Evolutionary conservation across 148 eudicot genomes (phyloP).

Genomic region (Fagopyrum tataricum): DNA sequence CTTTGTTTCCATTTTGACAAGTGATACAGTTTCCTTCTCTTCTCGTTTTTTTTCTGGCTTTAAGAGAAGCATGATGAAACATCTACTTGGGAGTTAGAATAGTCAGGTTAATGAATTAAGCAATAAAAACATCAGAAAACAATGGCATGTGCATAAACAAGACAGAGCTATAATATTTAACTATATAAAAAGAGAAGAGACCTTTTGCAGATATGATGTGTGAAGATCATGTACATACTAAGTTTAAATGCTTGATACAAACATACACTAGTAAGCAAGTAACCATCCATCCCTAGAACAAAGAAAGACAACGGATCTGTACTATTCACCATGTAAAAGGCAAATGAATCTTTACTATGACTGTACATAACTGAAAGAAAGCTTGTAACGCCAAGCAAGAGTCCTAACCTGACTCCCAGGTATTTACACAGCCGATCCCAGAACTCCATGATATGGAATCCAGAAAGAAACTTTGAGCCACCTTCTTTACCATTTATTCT

Average conservation of each 20-base stretch:
- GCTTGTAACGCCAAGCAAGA: conserved; percentile 18
- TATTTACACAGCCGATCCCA: conserved; percentile 91
- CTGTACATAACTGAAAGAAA: neutral
- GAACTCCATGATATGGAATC: conserved; percentile 80
- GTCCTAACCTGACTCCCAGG: conserved; percentile 87
- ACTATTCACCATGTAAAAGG: neutral
- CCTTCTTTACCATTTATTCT: conserved; percentile 93
- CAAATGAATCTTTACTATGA: neutral
- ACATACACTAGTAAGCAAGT: neutral
- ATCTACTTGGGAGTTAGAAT: neutral
- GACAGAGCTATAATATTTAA: neutral
- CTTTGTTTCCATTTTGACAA: neutral
- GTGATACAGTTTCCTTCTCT: neutral
- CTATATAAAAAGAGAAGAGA: neutral
- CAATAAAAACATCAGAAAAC: neutral
- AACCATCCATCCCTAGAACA: neutral
- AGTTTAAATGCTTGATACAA: neutral
- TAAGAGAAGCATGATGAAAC: neutral
- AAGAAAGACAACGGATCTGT: neutral
- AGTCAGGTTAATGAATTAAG: neutral
- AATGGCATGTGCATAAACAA: neutral
- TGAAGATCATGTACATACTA: neutral
- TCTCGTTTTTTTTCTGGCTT: neutral
- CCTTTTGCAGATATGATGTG: neutral
- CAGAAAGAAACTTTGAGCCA: conserved; percentile 81